Evolutionary conservation across 2,329 filamentous ascomycete species (phyloP), one percentile per base, ranked within the genome.

Genomic region (Akanthomyces uredinophilus): DNA sequence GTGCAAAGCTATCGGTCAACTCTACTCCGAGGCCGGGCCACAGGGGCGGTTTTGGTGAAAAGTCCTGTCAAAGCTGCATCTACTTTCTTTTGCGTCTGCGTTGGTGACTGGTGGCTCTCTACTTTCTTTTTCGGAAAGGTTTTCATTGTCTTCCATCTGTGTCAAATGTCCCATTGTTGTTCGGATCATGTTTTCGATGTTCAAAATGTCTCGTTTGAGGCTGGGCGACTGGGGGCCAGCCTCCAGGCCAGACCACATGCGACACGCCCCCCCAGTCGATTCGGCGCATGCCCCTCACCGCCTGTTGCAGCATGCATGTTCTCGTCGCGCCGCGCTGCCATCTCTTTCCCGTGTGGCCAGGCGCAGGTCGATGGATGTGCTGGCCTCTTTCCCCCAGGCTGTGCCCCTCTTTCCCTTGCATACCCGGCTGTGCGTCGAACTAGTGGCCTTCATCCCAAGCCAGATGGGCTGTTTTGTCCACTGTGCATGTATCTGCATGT

Each of bases 391-490:
- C 14, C 29, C 41, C 41, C 27, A 20, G 32, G 13, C 32, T 39
- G 29, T 29, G 49, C 57, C 57, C 57, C 57, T 60, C 57, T 60
- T 60, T 61, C 60, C 60, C 51, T 61, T 61, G 60, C 60, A 61
- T 61, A 61, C 60, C 60, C 60, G 52, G 24, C 20, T 61, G 60
- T 61, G 60, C 60, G 52, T 61, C 35, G 22, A 49, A 39, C 57
- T 44, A 52, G 47, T 44, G 47, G 57, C 44, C 24, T 60, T 44
- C 46, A 20, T 50, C 47, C 56, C 44, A 59, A 59, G 56, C 56
- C 54, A 46, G 43, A 57, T 57, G 54, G 54, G 41, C 54, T 47
- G 54, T 57, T 55, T 44, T 39, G 44, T 47, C 3, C 29, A 47
- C 29, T 57, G n/a, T 47, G 43, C 54, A 57, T 37, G 43, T 37